A percentile compares a stretch with the other conserved stretches of the same genome.
These are phyloP conservation scores for Verticillium nonalfalfae DNA, from an alignment of 2,329 filamentous ascomycete species.

Conservation along the genomic window DNA sequence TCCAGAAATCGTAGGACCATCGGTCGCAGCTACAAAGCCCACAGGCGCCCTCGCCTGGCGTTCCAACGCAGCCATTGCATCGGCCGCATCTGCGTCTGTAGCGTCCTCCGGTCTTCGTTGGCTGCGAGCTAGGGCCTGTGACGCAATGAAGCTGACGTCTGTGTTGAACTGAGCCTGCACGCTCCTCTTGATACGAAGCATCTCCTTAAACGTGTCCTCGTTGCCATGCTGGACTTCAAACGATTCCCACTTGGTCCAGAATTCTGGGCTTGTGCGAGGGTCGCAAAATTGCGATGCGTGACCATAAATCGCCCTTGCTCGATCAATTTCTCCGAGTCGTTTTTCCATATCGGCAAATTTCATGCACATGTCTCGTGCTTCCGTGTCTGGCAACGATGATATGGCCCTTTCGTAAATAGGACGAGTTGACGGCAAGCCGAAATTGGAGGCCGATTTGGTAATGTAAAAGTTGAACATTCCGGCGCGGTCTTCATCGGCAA, in stretches of 20 bases:
- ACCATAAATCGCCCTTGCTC: conserved; percentile 90
- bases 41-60: conserved; percentile 80
- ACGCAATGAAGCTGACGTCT: conserved; percentile 97
- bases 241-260: conserved; percentile 95
- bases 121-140: conserved; percentile 80
- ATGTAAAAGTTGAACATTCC: conserved; percentile 99
- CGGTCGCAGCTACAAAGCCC: conserved; percentile 86
- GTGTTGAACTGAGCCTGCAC: conserved; percentile 98
- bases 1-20: conserved; percentile 56
- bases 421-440: conserved; percentile 88
- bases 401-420: conserved; percentile 97
- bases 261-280: conserved; percentile 78
- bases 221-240: conserved; percentile 98
- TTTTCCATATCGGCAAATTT: conserved; percentile 98
- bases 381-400: conserved; percentile 81
- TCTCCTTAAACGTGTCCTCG: conserved; percentile 99
- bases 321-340: conserved; percentile 85
- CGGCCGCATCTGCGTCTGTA: conserved; percentile 45
- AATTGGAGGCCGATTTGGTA: conserved; percentile 96
- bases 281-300: conserved; percentile 98
- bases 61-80: conserved; percentile 87
- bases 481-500: conserved; percentile 87
- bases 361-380: conserved; percentile 96
- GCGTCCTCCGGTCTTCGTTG: conserved; percentile 50
- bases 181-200: conserved; percentile 94